These are phyloP conservation scores for Tylopilus cervinicoccineus DNA, from an alignment of 768 basidiomycete species.

Conservation along the genomic window DNA sequence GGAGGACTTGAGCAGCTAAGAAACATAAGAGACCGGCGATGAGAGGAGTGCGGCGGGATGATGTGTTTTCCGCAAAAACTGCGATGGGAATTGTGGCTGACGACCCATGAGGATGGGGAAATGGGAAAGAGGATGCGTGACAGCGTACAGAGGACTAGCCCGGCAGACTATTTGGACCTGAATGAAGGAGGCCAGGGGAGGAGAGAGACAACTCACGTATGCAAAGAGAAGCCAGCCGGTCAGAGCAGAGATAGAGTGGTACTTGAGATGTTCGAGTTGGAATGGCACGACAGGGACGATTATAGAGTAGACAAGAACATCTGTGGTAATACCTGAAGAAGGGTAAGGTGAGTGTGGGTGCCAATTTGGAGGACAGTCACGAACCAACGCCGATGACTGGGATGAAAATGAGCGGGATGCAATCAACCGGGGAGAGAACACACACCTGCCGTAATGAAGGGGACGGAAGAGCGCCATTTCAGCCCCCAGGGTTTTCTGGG, in stretches of 20 bases:
- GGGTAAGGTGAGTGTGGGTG: neutral
- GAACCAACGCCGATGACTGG: slow-evolving; percentile 48
- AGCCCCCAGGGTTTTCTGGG: slow-evolving; percentile 39
- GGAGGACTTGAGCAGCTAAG: slow-evolving; percentile 51
- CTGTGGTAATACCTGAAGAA: slow-evolving; percentile 38
- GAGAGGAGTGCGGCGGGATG: slow-evolving; percentile 45
- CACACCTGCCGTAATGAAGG: slow-evolving; percentile 48
- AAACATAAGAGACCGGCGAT: slow-evolving; percentile 47
- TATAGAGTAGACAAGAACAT: slow-evolving; percentile 55
- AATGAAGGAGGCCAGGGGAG: slow-evolving; percentile 1
- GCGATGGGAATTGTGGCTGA: slow-evolving; percentile 58
- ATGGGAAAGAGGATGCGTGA: neutral
- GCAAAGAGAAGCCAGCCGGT: slow-evolving; percentile 61
- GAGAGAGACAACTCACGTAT: slow-evolving; percentile 38
- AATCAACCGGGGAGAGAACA: too few relatives aligned
- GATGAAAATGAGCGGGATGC: neutral
- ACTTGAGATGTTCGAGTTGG: slow-evolving; percentile 48
- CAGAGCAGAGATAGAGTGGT: slow-evolving; percentile 43
- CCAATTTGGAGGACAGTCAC: slow-evolving; percentile 14
- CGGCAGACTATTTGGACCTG: slow-evolving; percentile 41
- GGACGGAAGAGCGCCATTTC: slow-evolving; percentile 55
- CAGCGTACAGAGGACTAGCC: slow-evolving; percentile 52
- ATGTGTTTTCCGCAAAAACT: slow-evolving; percentile 48
- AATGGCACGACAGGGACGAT: slow-evolving; percentile 64
- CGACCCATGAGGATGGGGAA: neutral